A percentile compares a stretch with the other conserved stretches of the same genome.
Evolutionary conservation across 1,284 basidiomycete genomes (phyloP).

Genomic region (Tremellales sp.): DNA sequence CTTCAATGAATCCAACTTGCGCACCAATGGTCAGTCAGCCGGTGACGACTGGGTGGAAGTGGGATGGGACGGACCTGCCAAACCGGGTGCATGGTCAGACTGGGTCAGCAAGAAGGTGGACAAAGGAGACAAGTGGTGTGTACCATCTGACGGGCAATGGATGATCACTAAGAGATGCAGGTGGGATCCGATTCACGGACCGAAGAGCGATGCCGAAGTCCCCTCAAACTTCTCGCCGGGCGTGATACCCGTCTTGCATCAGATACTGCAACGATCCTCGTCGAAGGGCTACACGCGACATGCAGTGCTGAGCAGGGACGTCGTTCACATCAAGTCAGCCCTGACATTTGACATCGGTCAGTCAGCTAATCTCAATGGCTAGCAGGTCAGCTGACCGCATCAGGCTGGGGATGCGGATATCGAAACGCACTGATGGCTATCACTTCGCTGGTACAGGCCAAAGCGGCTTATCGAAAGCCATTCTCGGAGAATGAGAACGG

Average conservation of each 20-base stretch:
- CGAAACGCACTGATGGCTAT: slow-evolving; percentile 81
- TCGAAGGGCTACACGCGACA: slow-evolving; percentile 55
- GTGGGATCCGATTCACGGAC: slow-evolving; percentile 38
- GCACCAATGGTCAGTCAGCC: slow-evolving; percentile 2
- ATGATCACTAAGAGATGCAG: slow-evolving; percentile 8
- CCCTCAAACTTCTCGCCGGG: slow-evolving; percentile 73
- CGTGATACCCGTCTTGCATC: slow-evolving; percentile 62
- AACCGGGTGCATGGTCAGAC: slow-evolving; percentile 25
- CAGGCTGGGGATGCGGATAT: slow-evolving; percentile 55
- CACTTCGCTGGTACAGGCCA: slow-evolving; percentile 58
- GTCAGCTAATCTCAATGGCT: slow-evolving; percentile 46
- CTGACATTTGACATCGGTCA: slow-evolving; percentile 66
- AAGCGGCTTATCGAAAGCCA: slow-evolving; percentile 18
- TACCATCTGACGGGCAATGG: neutral
- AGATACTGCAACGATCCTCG: slow-evolving; percentile 56
- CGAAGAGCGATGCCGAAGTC: slow-evolving; percentile 13
- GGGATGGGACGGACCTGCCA: slow-evolving; percentile 37
- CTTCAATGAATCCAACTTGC: neutral
- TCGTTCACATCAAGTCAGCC: slow-evolving; percentile 60
- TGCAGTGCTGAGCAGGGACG: slow-evolving; percentile 63
- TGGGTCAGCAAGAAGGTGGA: slow-evolving; percentile 20
- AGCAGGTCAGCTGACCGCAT: neutral
- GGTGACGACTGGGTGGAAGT: slow-evolving; percentile 14
- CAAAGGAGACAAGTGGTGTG: slow-evolving; percentile 38
- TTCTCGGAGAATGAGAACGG: slow-evolving; percentile 44